Conservation (phyloP, 2,329 filamentous ascomycete species). For the Chaetomiaceae sp. region DNA sequence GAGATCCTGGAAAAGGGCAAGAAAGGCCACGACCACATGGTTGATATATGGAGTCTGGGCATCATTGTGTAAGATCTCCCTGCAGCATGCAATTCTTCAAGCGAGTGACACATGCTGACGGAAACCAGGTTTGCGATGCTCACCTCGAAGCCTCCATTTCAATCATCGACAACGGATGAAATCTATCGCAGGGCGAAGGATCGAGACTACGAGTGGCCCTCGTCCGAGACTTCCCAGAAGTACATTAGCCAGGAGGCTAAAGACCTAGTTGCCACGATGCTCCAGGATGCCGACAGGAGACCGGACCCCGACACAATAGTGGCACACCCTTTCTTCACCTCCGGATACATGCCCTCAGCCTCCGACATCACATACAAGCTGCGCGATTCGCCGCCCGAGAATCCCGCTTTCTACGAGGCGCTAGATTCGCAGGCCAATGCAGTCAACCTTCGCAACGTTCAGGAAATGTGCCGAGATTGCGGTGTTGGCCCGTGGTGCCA, state of each 20-base stretch:
- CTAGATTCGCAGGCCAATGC: constrained; percentile 40
- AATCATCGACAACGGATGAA: constrained; percentile 81
- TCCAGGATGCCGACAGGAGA: constrained; percentile 67
- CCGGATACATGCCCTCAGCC: constrained; percentile 63
- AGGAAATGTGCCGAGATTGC: constrained; percentile 52
- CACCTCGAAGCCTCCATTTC: constrained; percentile 92
- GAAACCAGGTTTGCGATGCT: constrained; percentile 78
- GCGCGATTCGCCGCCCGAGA: constrained; percentile 51
- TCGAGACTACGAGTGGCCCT: constrained; percentile 75
- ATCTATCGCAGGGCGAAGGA: constrained; percentile 68
- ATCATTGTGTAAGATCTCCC: constrained; percentile 72
- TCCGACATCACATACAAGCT: constrained; percentile 54
- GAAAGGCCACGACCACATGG: constrained; percentile 93
- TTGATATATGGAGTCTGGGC: constrained; percentile 96
- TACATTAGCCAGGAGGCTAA: constrained; percentile 70
- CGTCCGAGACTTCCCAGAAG: constrained; percentile 56
- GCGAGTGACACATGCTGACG: constrained; percentile 18
- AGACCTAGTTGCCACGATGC: constrained; percentile 68
- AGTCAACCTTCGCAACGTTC: constrained; percentile 46
- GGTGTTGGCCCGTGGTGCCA: constrained; percentile 51
- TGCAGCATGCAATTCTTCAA: too few relatives aligned
- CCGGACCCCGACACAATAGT: constrained; percentile 74
- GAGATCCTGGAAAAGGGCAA: constrained; percentile 93
- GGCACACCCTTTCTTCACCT: constrained; percentile 71
- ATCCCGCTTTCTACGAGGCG: constrained; percentile 50